Conservation (phyloP, 768 basidiomycete genomes). For the Phaeolepiota aurea region DNA sequence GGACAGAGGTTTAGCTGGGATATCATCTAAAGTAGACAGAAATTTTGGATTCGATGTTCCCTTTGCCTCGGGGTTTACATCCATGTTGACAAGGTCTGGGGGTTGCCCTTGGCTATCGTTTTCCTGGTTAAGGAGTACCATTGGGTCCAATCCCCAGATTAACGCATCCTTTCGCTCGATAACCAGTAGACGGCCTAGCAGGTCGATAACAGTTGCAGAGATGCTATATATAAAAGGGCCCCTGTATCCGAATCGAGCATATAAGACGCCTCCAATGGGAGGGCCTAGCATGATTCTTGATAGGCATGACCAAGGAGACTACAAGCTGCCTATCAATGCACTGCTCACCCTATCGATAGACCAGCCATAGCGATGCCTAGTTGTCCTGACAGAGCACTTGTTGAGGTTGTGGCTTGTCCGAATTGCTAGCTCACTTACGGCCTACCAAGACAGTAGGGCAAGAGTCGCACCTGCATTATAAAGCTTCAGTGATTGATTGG, state of each 20-base stretch:
- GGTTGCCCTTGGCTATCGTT: neutral
- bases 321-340: too few species aligned
- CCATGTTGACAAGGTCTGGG: too few species aligned
- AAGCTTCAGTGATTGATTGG: neutral
- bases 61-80: too few species aligned
- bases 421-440: conserved; percentile 26
- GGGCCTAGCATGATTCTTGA: conserved; percentile 47
- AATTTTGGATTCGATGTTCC: neutral
- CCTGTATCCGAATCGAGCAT: conserved; percentile 45
- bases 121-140: conserved; percentile 1
- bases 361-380: conserved; percentile 55
- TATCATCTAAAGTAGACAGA: neutral
- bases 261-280: conserved; percentile 49
- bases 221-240: conserved; percentile 53
- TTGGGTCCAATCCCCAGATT: conserved; percentile 38
- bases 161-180: conserved; percentile 48
- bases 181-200: conserved; percentile 44
- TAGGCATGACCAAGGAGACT: too few species aligned
- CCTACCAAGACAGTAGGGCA: conserved; percentile 39
- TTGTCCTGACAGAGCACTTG: conserved; percentile 29
- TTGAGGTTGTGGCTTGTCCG: neutral
- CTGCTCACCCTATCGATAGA: conserved; percentile 40
- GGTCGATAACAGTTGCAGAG: conserved; percentile 35
- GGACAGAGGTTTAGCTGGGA: conserved; percentile 18
- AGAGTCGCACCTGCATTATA: conserved; percentile 50